phyloP scores from a whole-genome alignment of 345 rosid genomes.

The Cardamine occulta region DNA sequence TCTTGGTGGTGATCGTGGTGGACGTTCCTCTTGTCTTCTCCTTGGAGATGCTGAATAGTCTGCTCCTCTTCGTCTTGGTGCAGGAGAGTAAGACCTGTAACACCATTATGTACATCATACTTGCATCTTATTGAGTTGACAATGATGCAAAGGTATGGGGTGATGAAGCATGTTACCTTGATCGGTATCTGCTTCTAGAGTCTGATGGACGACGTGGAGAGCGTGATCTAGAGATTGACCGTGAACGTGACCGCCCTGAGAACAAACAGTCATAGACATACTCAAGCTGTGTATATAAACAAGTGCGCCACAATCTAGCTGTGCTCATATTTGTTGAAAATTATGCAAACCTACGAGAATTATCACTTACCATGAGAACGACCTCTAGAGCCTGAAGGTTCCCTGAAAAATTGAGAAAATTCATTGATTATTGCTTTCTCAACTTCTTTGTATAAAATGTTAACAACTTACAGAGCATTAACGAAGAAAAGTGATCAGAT shows the following conservation, averaged over 20 bases:
- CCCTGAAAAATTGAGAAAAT: slow-evolving; percentile 53
- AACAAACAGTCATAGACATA: slow-evolving; percentile 11
- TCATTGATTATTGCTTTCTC: not conserved
- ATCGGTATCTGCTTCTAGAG: slow-evolving; percentile 77
- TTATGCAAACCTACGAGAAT: not conserved
- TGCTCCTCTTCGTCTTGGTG: slow-evolving; percentile 59
- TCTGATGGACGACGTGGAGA: slow-evolving; percentile 72
- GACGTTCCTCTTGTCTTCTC: slow-evolving; percentile 65
- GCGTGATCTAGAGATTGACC: slow-evolving; percentile 71
- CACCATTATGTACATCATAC: not conserved
- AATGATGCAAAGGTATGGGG: not conserved
- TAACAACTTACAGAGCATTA: not conserved
- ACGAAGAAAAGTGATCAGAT: not conserved
- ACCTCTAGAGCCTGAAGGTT: slow-evolving; percentile 67
- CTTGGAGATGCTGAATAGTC: slow-evolving; percentile 74
- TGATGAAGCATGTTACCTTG: slow-evolving; percentile 57
- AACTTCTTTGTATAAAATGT: slow-evolving; percentile 16
- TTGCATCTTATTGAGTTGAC: not conserved
- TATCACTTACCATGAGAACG: slow-evolving; percentile 64
- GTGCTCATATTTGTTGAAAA: not conserved
- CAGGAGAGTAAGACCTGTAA: slow-evolving; percentile 86
- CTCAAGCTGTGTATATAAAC: not conserved
- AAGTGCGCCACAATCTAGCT: not conserved
- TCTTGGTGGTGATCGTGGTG: slow-evolving; percentile 73
- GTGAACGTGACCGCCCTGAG: slow-evolving; percentile 84